Conservation (phyloP, 352 stramenopile species). For the Globisporangium takayamanum region DNA sequence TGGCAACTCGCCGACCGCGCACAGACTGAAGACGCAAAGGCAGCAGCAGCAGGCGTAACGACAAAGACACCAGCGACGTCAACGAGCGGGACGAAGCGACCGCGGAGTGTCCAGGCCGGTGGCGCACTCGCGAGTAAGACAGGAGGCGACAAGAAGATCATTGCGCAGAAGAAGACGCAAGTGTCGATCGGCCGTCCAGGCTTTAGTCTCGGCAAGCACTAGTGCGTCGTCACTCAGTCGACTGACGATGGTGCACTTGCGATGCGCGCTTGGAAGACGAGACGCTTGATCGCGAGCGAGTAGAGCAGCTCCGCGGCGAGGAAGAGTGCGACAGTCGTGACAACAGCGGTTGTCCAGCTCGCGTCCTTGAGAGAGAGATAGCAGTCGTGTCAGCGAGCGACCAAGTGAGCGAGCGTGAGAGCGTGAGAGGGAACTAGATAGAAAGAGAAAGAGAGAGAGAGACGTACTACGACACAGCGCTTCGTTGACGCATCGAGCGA, state of each 20-base stretch:
- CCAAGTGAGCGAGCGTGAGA: neutral
- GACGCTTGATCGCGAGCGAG: constrained; percentile 23
- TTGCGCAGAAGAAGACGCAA: constrained; percentile 69
- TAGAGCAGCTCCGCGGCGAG: constrained; percentile 34
- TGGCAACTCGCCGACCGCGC: constrained; percentile 36
- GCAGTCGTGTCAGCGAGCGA: neutral
- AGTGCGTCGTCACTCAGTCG: constrained; percentile 5
- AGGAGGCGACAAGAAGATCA: constrained; percentile 32
- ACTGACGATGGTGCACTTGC: neutral
- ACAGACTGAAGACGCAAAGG: neutral
- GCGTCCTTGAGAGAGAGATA: constrained; percentile 18
- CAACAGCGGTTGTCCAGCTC: constrained; percentile 29
- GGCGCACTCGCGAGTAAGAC: constrained; percentile 2
- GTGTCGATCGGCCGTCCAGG: constrained; percentile 73
- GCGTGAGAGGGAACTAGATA: neutral
- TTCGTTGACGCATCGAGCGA: constrained; percentile 34
- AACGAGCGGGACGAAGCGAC: constrained; percentile 2
- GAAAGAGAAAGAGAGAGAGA: neutral
- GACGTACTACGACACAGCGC: constrained; percentile 48
- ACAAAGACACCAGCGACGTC: neutral
- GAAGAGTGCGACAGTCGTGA: constrained; percentile 28
- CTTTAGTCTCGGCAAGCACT: constrained; percentile 74
- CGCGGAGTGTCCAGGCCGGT: neutral
- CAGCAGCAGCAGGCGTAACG: constrained; percentile 5
- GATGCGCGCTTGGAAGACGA: constrained; percentile 12